Conservation (phyloP, 2,329 filamentous ascomycete species). For the Gaeumannomyces tritici region DNA sequence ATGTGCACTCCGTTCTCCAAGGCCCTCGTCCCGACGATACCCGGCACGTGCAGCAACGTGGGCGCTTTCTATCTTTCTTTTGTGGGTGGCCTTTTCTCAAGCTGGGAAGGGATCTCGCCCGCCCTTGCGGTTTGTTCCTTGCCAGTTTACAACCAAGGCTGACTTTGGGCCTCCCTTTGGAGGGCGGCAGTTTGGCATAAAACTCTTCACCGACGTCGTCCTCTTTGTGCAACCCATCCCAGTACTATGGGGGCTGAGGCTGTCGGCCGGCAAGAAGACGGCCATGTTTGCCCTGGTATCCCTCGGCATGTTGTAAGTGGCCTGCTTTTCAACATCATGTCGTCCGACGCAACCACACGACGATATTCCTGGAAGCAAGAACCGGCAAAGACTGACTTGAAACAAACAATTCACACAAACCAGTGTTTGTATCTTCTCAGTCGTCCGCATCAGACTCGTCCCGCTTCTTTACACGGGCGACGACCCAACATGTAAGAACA, state of each 20-base stretch:
- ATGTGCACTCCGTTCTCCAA: constrained; percentile 1
- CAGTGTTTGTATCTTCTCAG: constrained; percentile 2
- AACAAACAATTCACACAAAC: not conserved
- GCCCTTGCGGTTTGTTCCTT: not conserved
- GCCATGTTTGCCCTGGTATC: not conserved
- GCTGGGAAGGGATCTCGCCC: not conserved
- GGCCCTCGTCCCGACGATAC: not conserved
- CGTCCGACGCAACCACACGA: too few species aligned
- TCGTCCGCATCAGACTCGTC: constrained; percentile 1
- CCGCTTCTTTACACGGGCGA: not conserved
- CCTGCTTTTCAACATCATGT: not conserved
- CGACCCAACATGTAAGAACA: constrained; percentile 5
- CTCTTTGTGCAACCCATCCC: constrained; percentile 5
- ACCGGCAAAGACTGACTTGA: not conserved
- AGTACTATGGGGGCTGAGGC: not conserved
- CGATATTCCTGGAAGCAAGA: not conserved
- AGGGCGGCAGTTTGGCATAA: constrained; percentile 2
- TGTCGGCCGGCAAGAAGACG: not conserved
- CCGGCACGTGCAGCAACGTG: constrained; percentile 1
- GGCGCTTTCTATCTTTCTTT: constrained; percentile 1
- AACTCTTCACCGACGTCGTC: constrained; percentile 1
- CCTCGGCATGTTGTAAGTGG: not conserved
- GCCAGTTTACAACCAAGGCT: not conserved
- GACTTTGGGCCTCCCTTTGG: not conserved
- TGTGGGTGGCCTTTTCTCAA: not conserved